Evolutionary conservation across 805 yeast genomes (phyloP).

Genomic region (Ogataea glucozyma): DNA sequence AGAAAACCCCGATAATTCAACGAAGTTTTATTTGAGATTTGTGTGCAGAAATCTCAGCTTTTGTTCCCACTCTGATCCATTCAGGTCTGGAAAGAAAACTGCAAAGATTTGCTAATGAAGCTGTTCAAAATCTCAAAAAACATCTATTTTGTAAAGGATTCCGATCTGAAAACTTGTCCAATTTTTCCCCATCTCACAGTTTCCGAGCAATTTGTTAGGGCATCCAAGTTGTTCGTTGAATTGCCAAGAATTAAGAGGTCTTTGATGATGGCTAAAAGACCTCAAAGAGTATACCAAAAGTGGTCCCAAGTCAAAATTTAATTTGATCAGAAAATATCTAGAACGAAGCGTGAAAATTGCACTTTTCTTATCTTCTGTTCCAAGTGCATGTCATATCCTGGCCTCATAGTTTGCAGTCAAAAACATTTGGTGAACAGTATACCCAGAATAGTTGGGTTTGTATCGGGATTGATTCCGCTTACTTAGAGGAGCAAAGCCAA

Average conservation of each 20-base stretch:
- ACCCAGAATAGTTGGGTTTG: slow-evolving; percentile 5
- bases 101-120: slow-evolving; percentile 6
- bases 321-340: neutral
- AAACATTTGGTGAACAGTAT: neutral
- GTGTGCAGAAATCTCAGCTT: slow-evolving; percentile 3
- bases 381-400: slow-evolving; percentile 3
- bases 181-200: neutral
- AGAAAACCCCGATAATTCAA: neutral
- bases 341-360: slow-evolving; percentile 8
- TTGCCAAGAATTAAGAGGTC: slow-evolving; percentile 5
- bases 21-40: neutral
- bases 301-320: neutral
- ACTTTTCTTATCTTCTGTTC: slow-evolving; percentile 6
- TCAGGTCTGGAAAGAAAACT: slow-evolving; percentile 7
- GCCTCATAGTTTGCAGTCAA: slow-evolving; percentile 1
- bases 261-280: slow-evolving; percentile 7
- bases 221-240: slow-evolving; percentile 1
- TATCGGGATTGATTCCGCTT: slow-evolving; percentile 1
- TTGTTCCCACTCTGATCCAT: slow-evolving; percentile 4
- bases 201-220: neutral
- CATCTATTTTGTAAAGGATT: neutral
- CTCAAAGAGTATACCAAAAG: neutral
- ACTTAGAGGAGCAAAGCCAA: neutral
- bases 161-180: neutral
- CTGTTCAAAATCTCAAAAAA: slow-evolving; percentile 1